These are phyloP conservation scores for Arthroderma sp. DNA, from an alignment of 2,329 filamentous ascomycete species.

Conservation along the genomic window DNA sequence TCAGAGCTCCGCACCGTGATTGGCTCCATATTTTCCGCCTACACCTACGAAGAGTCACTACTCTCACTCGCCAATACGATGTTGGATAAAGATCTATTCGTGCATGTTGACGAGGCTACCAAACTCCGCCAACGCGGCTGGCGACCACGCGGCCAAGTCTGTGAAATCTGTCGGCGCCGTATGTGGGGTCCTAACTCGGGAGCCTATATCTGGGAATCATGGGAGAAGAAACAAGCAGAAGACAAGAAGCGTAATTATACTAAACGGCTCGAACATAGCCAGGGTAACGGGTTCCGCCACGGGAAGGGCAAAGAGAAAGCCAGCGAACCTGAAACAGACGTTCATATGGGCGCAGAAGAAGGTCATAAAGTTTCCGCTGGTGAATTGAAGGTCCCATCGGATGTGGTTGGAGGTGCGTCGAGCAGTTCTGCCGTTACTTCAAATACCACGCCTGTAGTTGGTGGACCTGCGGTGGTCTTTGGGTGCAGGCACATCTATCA, in stretches of 20 bases:
- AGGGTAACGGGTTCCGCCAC: slow-evolving; percentile 17
- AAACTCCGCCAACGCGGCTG: slow-evolving; percentile 71
- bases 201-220: slow-evolving; percentile 63
- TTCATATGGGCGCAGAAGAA: not conserved
- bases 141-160: slow-evolving; percentile 74
- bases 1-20: slow-evolving; percentile 77
- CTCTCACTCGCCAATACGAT: slow-evolving; percentile 73
- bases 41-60: slow-evolving; percentile 87
- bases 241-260: slow-evolving; percentile 19
- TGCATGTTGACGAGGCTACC: slow-evolving; percentile 62
- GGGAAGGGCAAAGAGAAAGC: slow-evolving; percentile 27
- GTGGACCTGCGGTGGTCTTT: slow-evolving; percentile 31
- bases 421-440: not conserved
- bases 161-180: slow-evolving; percentile 69
- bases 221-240: slow-evolving; percentile 48
- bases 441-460: slow-evolving; percentile 1
- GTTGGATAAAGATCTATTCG: slow-evolving; percentile 77
- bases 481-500: slow-evolving; percentile 38
- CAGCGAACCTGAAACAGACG: slow-evolving; percentile 7
- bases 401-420: not conserved
- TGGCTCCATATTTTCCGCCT: slow-evolving; percentile 82
- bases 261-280: slow-evolving; percentile 17
- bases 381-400: not conserved
- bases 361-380: slow-evolving; percentile 1
- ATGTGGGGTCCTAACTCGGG: slow-evolving; percentile 84